phyloP scores from a whole-genome alignment of 305 asterid species.

The Solanum hybrid region DNA sequence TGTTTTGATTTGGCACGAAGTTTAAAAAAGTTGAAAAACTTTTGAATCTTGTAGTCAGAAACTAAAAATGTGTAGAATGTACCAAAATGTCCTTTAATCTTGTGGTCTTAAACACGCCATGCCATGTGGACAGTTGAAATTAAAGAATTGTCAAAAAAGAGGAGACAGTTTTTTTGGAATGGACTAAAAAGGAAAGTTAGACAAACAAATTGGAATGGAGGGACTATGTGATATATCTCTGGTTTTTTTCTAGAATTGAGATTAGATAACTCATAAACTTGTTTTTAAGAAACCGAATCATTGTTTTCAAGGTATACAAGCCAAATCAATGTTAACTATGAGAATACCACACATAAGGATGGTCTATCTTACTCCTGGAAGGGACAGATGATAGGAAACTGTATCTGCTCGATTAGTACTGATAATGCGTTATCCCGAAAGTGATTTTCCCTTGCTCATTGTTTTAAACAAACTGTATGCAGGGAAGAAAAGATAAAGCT shows the following conservation, averaged over 20 bases:
- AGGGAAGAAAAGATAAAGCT: constrained; percentile 58
- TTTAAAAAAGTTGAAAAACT: not conserved
- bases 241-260: not conserved
- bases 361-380: not conserved
- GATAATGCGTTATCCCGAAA: not conserved
- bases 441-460: not conserved
- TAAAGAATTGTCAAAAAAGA: not conserved
- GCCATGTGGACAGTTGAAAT: not conserved
- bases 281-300: not conserved
- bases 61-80: not conserved
- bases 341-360: not conserved
- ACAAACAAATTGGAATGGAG: not conserved
- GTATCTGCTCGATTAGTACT: not conserved
- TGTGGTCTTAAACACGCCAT: not conserved
- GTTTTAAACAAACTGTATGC: constrained; percentile 8
- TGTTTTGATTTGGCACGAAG: not conserved
- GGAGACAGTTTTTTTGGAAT: not conserved
- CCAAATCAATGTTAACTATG: not conserved
- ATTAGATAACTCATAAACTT: not conserved
- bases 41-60: not conserved
- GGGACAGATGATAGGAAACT: not conserved
- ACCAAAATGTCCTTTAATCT: not conserved
- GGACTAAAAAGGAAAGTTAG: not conserved
- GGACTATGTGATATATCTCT: not conserved
- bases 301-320: not conserved